These are phyloP conservation scores for Daldinia childiae DNA, from an alignment of 495 filamentous ascomycete genomes.

Conservation along the genomic window DNA sequence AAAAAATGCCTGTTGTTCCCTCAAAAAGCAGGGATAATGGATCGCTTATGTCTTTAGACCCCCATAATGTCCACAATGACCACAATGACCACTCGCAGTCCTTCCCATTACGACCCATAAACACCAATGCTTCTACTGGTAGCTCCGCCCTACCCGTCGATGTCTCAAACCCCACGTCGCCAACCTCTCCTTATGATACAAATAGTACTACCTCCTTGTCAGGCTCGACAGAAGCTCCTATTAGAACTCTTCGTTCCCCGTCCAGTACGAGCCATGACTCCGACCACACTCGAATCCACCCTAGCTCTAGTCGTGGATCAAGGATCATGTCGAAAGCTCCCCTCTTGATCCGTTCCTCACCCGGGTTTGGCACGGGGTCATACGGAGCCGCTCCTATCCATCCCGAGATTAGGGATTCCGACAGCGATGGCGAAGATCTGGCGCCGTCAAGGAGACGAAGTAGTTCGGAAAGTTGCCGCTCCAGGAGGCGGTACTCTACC, in stretches of 20 bases:
- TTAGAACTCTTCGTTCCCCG: constrained; percentile 30
- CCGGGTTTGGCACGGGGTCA: constrained; percentile 55
- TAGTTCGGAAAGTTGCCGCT: constrained; percentile 22
- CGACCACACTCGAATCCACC: constrained; percentile 26
- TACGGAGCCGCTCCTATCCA: constrained; percentile 38
- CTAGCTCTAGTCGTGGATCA: constrained; percentile 32
- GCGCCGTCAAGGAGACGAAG: constrained; percentile 11
- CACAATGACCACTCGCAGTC: constrained; percentile 32
- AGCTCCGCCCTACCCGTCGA: constrained; percentile 37
- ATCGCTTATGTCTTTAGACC: constrained; percentile 35
- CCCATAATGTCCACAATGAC: constrained; percentile 31
- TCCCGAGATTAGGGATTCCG: constrained; percentile 28
- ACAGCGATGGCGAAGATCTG: constrained; percentile 21
- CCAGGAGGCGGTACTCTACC: constrained; percentile 33
- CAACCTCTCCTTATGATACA: constrained; percentile 32
- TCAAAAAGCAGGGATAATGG: constrained; percentile 35
- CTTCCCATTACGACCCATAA: constrained; percentile 38
- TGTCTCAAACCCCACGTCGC: constrained; percentile 32
- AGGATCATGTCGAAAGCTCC: constrained; percentile 64
- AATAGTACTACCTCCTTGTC: constrained; percentile 31
- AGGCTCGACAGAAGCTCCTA: constrained; percentile 10
- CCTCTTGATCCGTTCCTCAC: constrained; percentile 67
- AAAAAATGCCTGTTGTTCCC: constrained; percentile 25
- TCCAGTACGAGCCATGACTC: constrained; percentile 42
- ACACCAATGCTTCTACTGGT: constrained; percentile 17